A percentile compares a stretch with the other conserved stretches of the same genome.
Evolutionary conservation across 225 moss, liverwort and hornwort genomes (phyloP).

Genomic region (Polytrichum formosum): DNA sequence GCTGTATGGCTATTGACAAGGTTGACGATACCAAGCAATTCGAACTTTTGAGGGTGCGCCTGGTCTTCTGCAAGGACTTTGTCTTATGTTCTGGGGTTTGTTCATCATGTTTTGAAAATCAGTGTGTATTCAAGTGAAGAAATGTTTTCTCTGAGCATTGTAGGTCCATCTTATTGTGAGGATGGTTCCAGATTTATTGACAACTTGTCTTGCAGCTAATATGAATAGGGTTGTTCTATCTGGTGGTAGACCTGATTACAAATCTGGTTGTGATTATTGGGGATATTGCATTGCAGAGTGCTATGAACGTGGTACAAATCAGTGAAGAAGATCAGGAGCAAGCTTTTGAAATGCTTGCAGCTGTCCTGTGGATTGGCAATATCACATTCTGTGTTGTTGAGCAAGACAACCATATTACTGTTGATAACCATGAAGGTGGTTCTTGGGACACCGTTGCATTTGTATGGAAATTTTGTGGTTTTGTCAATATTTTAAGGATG

Average conservation of each 20-base stretch:
- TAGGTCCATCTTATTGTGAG: too few species aligned
- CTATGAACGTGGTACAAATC: conserved; percentile 88
- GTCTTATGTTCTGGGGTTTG: background rate
- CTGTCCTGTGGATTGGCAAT: conserved; percentile 80
- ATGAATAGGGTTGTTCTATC: background rate
- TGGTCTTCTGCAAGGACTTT: too few species aligned
- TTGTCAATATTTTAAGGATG: too few species aligned
- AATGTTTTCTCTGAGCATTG: too few species aligned
- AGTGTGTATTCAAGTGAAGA: too few species aligned
- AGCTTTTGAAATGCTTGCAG: conserved; percentile 81
- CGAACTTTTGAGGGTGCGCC: conserved; percentile 49
- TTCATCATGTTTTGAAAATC: background rate
- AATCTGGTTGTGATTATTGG: background rate
- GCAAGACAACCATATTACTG: conserved; percentile 63
- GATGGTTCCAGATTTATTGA: background rate
- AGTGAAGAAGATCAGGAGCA: conserved; percentile 69
- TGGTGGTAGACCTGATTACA: background rate
- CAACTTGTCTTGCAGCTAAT: background rate
- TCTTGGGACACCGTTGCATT: background rate
- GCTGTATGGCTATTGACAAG: conserved; percentile 68
- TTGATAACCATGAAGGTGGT: conserved; percentile 63
- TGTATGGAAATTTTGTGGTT: background rate
- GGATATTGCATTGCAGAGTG: conserved; percentile 46
- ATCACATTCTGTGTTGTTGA: conserved; percentile 64
- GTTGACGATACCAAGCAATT: conserved; percentile 67